A percentile compares a stretch with the other conserved stretches of the same genome.
These are phyloP conservation scores for Cucumis hystrix DNA, from an alignment of 306 rosid species.

Conservation along the genomic window DNA sequence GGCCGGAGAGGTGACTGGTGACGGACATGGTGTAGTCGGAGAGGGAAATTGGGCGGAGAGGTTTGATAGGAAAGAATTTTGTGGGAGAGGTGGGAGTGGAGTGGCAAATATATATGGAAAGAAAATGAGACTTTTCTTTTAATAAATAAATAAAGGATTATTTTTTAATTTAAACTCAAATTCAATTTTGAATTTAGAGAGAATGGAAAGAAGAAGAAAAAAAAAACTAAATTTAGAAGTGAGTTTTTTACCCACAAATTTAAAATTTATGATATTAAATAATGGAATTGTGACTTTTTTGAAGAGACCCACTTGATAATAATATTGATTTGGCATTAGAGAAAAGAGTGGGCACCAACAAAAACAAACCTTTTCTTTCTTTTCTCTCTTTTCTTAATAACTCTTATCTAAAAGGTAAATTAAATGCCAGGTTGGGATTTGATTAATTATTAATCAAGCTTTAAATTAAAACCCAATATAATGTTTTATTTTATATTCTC, in stretches of 20 bases:
- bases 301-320: not conserved
- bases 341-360: not conserved
- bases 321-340: not conserved
- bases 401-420: not conserved
- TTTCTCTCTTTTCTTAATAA: not conserved
- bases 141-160: not conserved
- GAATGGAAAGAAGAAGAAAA: too few species aligned
- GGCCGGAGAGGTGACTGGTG: conserved; percentile 31
- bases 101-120: not conserved
- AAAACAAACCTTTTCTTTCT: not conserved
- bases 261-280: not conserved
- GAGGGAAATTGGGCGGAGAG: not conserved
- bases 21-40: conserved; percentile 61
- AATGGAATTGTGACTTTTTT: not conserved
- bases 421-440: not conserved
- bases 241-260: too few species aligned
- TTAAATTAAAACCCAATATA: not conserved
- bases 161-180: too few species aligned
- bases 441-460: not conserved
- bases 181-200: too few species aligned
- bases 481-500: not conserved
- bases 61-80: not conserved
- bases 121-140: too few species aligned
- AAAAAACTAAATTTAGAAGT: too few species aligned
- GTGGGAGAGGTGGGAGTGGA: not conserved